A percentile compares a stretch with the other conserved stretches of the same genome.
phyloP scores from a whole-genome alignment of 169 alveolate genomes.

The Cryptosporidium baileyi region DNA sequence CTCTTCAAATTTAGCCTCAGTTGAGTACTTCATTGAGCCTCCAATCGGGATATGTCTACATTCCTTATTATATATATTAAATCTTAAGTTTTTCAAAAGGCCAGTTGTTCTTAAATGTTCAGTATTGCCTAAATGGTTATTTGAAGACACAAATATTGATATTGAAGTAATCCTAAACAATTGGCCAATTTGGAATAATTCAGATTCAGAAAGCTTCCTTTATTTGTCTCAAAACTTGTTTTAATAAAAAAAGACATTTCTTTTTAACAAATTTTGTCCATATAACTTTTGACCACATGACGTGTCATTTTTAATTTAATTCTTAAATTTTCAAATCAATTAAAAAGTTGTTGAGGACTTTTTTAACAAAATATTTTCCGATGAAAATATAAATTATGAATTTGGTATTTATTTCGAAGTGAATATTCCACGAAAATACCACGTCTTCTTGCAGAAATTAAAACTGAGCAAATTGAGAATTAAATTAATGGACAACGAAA shows the following conservation, averaged over 20 bases:
- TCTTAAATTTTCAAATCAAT: too few species aligned
- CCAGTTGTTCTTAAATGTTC: constrained; percentile 6
- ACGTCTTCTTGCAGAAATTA: too few species aligned
- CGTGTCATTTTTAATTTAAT: too few species aligned
- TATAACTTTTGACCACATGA: neutral
- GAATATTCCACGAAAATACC: too few species aligned
- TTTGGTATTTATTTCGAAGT: too few species aligned
- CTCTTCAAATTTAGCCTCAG: neutral
- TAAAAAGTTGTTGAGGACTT: too few species aligned
- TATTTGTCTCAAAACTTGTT: neutral
- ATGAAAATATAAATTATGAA: too few species aligned
- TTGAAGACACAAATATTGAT: neutral
- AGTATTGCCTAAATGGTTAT: constrained; percentile 29
- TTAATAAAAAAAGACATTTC: neutral
- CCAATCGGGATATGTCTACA: constrained; percentile 62
- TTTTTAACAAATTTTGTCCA: neutral
- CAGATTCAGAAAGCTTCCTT: neutral
- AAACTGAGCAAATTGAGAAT: too few species aligned
- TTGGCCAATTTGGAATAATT: constrained; percentile 43
- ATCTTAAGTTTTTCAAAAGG: too few species aligned
- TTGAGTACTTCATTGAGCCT: constrained; percentile 23
- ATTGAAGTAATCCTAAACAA: neutral
- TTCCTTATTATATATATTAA: constrained; percentile 25
- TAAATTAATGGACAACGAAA: too few species aligned
- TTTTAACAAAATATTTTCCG: too few species aligned